Evolutionary conservation across 257 asterid genomes (phyloP), one percentile per base, ranked within the genome.

Genomic region (Gentiana straminea): DNA sequence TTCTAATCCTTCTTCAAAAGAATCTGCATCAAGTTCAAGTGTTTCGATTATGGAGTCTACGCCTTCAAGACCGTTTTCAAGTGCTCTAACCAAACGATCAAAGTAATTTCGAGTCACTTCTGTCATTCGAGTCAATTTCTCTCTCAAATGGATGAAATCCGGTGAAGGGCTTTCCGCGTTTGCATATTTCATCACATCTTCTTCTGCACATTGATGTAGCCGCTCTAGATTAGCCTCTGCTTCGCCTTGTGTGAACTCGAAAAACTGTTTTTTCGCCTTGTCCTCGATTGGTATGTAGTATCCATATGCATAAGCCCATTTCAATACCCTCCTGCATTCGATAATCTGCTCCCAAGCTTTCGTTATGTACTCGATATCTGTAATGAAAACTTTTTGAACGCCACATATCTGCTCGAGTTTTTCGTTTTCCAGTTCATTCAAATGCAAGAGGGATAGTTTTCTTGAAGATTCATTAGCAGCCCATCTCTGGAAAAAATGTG

Each of bases 241-340:
- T 5, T n/a, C 35, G 3, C 54, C 32, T 51, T 51, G 54, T 8
- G 24, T 51, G 8, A 7, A 51, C 54, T 51, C 54, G 8, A 39
- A 39, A 35, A 51, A 15, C 5, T 51, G 11, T 0, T 13, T 13
- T 51, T 51, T 51, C 54, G 6, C 35, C 2, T 7, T 2, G 8
- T 51, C 33, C 24, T 51, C 35, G 34, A n/a, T 35, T 8, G 35
- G 32, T 51, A 51, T 13, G 32, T 49, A 49, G 52, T 49, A 49
- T 11, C 52, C 32, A 15, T 49, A 49, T 7, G 52, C 52, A 3
- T 51, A 51, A 10, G 8, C 33, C 54, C 54, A 51, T 51, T 51
- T 51, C 33, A 51, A 7, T n/a, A 51, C 8, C 54, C 54, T 51
- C 54, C 54, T 13, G 33, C 54, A 51, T 51, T 51, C 54, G 3